Conservation (phyloP, 2,329 filamentous ascomycete species). For the Fusarium pininemorale region DNA sequence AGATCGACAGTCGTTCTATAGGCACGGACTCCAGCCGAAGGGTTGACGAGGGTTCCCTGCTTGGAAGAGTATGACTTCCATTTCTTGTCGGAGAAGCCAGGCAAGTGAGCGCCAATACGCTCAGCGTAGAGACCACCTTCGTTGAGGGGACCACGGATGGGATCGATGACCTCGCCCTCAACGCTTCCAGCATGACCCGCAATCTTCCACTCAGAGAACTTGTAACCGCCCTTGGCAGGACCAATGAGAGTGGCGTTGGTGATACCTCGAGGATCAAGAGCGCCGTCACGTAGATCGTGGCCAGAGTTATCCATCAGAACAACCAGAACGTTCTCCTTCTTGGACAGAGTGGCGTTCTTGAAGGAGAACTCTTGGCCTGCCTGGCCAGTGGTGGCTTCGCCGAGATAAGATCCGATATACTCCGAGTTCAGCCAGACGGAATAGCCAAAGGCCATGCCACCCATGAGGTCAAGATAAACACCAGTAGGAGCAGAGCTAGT, state of each 20-base stretch:
- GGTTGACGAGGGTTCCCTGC: slow-evolving; percentile 52
- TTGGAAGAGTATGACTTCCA: slow-evolving; percentile 50
- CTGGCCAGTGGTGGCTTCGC: slow-evolving; percentile 52
- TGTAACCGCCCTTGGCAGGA: slow-evolving; percentile 38
- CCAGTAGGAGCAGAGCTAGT: slow-evolving; percentile 50
- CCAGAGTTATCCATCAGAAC: slow-evolving; percentile 69
- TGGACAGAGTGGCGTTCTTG: slow-evolving; percentile 55
- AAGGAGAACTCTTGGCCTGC: slow-evolving; percentile 59
- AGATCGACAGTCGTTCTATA: slow-evolving; percentile 65
- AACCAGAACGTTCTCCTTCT: slow-evolving; percentile 59
- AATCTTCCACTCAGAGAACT: slow-evolving; percentile 65
- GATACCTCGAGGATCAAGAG: slow-evolving; percentile 61
- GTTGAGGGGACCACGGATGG: slow-evolving; percentile 63
- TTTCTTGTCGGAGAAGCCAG: slow-evolving; percentile 59
- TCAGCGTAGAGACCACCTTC: slow-evolving; percentile 68
- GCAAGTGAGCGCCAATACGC: slow-evolving; percentile 67
- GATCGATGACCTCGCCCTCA: slow-evolving; percentile 60
- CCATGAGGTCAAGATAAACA: slow-evolving; percentile 61
- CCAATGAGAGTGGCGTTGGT: slow-evolving; percentile 61
- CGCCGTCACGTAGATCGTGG: slow-evolving; percentile 62
- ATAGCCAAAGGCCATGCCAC: slow-evolving; percentile 65
- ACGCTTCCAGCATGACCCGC: slow-evolving; percentile 64
- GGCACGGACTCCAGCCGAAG: slow-evolving; percentile 61
- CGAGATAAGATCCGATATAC: slow-evolving; percentile 65
- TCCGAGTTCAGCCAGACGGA: slow-evolving; percentile 66